Evolutionary conservation across 768 basidiomycete species (phyloP).

Genomic region (Leccinum disarticulatum): DNA sequence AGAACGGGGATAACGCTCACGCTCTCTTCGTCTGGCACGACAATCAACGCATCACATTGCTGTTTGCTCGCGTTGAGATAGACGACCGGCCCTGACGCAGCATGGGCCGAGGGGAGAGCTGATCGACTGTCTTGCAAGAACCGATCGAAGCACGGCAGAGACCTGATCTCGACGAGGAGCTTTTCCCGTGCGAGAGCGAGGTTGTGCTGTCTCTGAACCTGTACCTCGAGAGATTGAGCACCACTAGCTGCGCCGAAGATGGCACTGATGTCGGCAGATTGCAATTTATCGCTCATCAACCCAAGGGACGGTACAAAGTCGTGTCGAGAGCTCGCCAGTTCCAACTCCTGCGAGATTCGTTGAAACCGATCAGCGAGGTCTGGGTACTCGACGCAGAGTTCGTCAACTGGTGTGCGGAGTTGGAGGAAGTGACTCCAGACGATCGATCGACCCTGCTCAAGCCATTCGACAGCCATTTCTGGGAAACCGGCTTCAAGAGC

Average conservation of each 20-base stretch:
- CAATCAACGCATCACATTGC: not conserved
- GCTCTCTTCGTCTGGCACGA: not conserved
- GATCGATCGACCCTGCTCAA: not conserved
- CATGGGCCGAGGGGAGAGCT: not conserved
- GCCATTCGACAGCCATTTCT: not conserved
- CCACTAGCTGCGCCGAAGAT: not conserved
- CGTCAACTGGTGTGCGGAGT: not conserved
- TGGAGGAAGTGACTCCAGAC: not conserved
- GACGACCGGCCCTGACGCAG: not conserved
- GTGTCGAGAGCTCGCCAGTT: not conserved
- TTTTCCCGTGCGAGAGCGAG: not conserved
- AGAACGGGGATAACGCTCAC: not conserved
- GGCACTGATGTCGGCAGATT: not conserved
- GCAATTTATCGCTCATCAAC: too few relatives aligned
- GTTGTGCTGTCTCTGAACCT: not conserved
- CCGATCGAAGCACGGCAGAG: not conserved
- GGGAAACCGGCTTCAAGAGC: not conserved
- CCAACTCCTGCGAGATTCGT: not conserved
- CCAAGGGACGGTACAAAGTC: not conserved
- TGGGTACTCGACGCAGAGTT: not conserved
- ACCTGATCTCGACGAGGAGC: not conserved
- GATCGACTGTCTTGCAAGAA: not conserved
- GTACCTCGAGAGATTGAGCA: not conserved
- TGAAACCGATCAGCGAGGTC: not conserved
- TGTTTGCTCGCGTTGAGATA: not conserved